Evolutionary conservation across 1,139 yeast genomes (phyloP).

Genomic region (Kodamaea sp.): DNA sequence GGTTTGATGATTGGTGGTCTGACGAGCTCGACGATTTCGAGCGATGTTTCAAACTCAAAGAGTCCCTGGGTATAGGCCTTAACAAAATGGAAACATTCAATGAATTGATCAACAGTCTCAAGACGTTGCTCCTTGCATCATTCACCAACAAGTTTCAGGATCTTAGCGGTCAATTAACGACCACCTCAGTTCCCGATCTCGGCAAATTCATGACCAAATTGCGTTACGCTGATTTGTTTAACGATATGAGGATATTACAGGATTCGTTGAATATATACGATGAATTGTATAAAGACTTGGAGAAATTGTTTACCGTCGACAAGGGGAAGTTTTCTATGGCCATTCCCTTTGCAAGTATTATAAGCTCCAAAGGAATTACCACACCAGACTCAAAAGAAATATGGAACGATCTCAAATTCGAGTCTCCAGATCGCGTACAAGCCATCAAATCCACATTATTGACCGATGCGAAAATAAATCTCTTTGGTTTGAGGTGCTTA

Average conservation of each 20-base stretch:
- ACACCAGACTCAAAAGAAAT: constrained; percentile 8
- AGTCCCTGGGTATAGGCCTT: constrained; percentile 31
- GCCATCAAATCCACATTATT: constrained; percentile 19
- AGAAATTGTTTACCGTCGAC: constrained; percentile 20
- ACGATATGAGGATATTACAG: constrained; percentile 54
- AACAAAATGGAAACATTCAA: constrained; percentile 53
- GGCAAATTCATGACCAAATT: constrained; percentile 20
- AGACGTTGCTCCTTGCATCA: constrained; percentile 54
- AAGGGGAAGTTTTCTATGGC: constrained; percentile 18
- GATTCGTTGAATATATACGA: constrained; percentile 56
- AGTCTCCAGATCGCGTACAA: constrained; percentile 16
- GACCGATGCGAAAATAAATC: constrained; percentile 18
- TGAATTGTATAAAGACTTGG: constrained; percentile 31
- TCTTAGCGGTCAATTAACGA: constrained; percentile 36
- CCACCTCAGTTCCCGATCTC: constrained; percentile 25
- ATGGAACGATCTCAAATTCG: constrained; percentile 21
- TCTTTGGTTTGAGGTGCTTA: constrained; percentile 28
- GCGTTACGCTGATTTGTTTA: constrained; percentile 32
- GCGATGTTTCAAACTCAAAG: constrained; percentile 42
- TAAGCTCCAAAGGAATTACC: background rate
- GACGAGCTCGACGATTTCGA: constrained; percentile 19
- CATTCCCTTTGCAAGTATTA: constrained; percentile 4
- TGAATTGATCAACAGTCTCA: constrained; percentile 46
- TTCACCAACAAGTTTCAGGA: constrained; percentile 51
- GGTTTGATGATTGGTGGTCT: constrained; percentile 10